Evolutionary conservation across 345 rosid species (phyloP), one percentile per base, ranked within the genome.

Genomic region (Pseudoturritis turrita): DNA sequence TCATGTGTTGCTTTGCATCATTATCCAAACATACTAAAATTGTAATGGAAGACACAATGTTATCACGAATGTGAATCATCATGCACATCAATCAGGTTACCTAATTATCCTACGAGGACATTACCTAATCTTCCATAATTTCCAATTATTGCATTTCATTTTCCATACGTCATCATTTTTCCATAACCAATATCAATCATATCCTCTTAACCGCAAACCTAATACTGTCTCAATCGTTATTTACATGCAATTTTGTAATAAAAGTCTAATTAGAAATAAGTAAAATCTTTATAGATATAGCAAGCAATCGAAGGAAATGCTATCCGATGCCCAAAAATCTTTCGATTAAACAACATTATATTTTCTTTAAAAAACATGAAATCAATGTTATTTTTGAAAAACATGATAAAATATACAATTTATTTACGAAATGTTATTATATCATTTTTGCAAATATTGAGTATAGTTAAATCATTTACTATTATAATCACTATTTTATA

Each of bases 91-190:
- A 55, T 21, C 52, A 46, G 58, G 18, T 56, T 56, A 53, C 66
- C 71, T 56, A 65, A 73, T 73, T 65, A 37, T 65, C 71, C 43
- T 36, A 65, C 72, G 71, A 56, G 77, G 65, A 37, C 36, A 65
- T 17, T 37, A 65, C 65, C 65, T 65, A 73, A 65, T 56, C 36
- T 56, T 46, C 71, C 59, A 47, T 46, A 13, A 18, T 65, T 54
- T 17, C 3, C 77, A 45, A 56, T 65, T 36, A 65, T 55, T 65
- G 71, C 65, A 23, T 56, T 35, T 64, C 7, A 3, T 63, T 55
- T 45, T 13, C 25, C 25, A 8, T 54, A 40, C 47, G 64, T 72
- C 56, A 62, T 63, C 70, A 54, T 54, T 44, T 65, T 23, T 15
- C 36, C 14, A 62, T 56, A 63, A 31, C 7, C 45, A 62, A 19